phyloP scores from a whole-genome alignment of 2,329 filamentous ascomycete species.

The Ophiobolus disseminans region DNA sequence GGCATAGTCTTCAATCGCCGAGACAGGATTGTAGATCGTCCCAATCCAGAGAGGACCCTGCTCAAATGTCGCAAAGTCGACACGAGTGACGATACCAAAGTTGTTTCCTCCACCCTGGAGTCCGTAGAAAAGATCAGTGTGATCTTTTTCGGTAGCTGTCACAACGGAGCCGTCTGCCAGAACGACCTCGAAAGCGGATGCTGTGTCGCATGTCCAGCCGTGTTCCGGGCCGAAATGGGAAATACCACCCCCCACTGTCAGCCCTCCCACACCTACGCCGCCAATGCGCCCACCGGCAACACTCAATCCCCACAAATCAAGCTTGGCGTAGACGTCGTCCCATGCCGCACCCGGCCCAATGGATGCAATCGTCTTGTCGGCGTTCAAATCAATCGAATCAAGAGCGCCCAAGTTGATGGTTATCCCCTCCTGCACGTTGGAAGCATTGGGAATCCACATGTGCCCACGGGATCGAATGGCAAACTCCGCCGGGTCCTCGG shows the following conservation, averaged over 20 bases:
- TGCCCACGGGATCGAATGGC: slow-evolving; percentile 20
- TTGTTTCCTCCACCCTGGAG: slow-evolving; percentile 47
- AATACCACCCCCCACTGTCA: slow-evolving; percentile 21
- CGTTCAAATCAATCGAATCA: slow-evolving; percentile 5
- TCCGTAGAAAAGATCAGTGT: slow-evolving; percentile 49
- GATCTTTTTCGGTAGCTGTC: slow-evolving; percentile 45
- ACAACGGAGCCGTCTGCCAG: slow-evolving; percentile 52
- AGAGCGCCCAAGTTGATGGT: slow-evolving; percentile 8
- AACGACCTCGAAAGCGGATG: slow-evolving; percentile 48
- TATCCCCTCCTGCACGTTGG: slow-evolving; percentile 28
- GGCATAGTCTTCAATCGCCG: neutral
- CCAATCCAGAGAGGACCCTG: slow-evolving; percentile 31
- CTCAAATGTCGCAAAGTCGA: slow-evolving; percentile 6
- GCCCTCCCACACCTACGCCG: slow-evolving; percentile 9
- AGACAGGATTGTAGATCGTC: slow-evolving; percentile 3
- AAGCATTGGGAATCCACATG: slow-evolving; percentile 4
- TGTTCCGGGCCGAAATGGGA: slow-evolving; percentile 23
- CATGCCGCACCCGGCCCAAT: slow-evolving; percentile 13
- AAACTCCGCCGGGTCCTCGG: slow-evolving; percentile 2
- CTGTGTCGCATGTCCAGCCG: slow-evolving; percentile 20
- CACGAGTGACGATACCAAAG: slow-evolving; percentile 36
- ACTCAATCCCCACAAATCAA: slow-evolving; percentile 2
- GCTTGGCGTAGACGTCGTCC: slow-evolving; percentile 8
- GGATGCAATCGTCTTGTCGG: neutral
- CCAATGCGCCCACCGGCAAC: slow-evolving; percentile 12